Evolutionary conservation across 163 green algal species (phyloP).

Genomic region (Chlamydomonas reinhardtii): DNA sequence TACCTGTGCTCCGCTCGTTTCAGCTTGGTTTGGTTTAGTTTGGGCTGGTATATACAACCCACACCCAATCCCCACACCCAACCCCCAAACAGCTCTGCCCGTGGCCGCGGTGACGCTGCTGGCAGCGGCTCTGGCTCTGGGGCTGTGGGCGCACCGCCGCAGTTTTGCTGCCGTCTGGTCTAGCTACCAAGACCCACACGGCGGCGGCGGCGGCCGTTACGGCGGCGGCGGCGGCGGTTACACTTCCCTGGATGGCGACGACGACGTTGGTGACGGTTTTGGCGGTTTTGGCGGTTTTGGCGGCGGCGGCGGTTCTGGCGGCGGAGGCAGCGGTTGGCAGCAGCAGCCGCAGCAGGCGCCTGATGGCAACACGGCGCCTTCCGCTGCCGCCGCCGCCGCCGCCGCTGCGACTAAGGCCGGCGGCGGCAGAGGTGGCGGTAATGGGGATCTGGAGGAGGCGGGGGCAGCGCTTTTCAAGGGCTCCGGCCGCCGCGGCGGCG

Average conservation of each 20-base stretch:
- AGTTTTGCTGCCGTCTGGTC: constrained; percentile 25
- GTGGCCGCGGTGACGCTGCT: not conserved
- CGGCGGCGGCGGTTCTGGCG: not conserved
- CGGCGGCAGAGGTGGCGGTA: not conserved
- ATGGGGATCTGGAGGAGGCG: too few species aligned
- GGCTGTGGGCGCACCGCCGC: constrained; percentile 3
- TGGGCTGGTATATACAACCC: too few species aligned
- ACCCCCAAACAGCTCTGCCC: not conserved
- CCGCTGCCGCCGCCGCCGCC: not conserved
- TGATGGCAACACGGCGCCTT: too few species aligned
- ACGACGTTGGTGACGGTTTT: too few species aligned
- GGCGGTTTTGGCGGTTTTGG: not conserved
- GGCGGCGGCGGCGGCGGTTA: not conserved
- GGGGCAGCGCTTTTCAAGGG: too few species aligned
- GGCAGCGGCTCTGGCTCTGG: not conserved
- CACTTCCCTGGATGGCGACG: not conserved
- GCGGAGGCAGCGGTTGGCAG: too few species aligned
- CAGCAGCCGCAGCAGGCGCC: too few species aligned
- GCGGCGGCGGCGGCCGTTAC: not conserved
- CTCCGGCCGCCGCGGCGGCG: not conserved
- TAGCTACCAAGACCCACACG: not conserved
- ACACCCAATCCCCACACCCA: too few species aligned
- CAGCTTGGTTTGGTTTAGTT: too few species aligned
- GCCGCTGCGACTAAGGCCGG: not conserved
- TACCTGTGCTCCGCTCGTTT: too few species aligned